Conservation (phyloP, 164 flowering plant species). For the Vitis cinerea region DNA sequence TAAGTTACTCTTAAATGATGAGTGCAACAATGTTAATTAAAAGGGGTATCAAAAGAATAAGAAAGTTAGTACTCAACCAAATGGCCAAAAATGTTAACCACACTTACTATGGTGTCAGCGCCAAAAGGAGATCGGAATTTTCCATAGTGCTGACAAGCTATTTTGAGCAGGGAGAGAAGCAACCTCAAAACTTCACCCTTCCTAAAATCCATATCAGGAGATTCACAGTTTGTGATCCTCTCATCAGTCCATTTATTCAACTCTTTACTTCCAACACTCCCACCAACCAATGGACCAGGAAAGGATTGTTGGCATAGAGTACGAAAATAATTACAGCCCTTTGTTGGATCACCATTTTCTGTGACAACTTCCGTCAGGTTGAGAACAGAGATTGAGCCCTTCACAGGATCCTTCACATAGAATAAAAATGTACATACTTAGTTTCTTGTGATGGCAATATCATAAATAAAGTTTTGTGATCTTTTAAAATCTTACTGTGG, state of each 20-base stretch:
- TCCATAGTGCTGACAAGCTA: constrained; percentile 91
- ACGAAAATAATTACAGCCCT: constrained; percentile 52
- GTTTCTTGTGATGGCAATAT: too few species aligned
- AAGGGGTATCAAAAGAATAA: neutral
- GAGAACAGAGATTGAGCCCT: constrained; percentile 61
- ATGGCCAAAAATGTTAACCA: constrained; percentile 19
- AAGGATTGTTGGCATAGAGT: constrained; percentile 71
- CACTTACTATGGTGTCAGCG: constrained; percentile 59
- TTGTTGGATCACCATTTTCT: constrained; percentile 31
- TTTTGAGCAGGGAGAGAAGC: constrained; percentile 86
- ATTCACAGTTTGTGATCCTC: constrained; percentile 64
- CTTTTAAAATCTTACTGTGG: too few species aligned
- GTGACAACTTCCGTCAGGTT: constrained; percentile 70
- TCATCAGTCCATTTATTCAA: constrained; percentile 93
- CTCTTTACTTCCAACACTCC: constrained; percentile 80
- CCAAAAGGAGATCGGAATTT: constrained; percentile 96
- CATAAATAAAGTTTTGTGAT: too few species aligned
- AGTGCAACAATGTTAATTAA: neutral
- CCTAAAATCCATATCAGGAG: constrained; percentile 43
- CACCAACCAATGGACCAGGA: constrained; percentile 96
- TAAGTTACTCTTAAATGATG: neutral
- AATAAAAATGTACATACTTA: neutral
- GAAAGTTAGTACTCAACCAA: neutral
- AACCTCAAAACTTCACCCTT: constrained; percentile 60
- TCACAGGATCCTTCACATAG: constrained; percentile 54